These are phyloP conservation scores for Schoenoplectus triqueter DNA, from an alignment of 202 grass and related monocot species.

Conservation along the genomic window DNA sequence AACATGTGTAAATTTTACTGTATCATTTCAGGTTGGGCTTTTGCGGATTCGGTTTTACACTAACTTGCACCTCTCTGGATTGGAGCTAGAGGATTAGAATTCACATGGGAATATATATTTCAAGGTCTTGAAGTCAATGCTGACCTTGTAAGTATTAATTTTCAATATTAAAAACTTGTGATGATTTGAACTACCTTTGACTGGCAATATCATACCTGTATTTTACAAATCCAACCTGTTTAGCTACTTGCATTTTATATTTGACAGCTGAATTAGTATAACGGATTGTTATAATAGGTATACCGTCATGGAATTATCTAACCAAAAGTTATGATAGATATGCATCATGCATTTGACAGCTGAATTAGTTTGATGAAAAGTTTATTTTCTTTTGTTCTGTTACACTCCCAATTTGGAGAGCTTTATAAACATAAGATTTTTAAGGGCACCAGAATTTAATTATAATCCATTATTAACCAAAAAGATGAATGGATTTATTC, in stretches of 20 bases:
- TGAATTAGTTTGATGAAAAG: not conserved
- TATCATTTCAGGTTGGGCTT: conserved; percentile 85
- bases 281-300: not conserved
- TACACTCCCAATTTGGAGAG: not conserved
- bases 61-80: conserved; percentile 93
- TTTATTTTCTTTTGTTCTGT: not conserved
- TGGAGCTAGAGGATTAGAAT: conserved; percentile 94
- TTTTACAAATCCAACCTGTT: not conserved
- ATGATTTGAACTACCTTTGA: not conserved
- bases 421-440: not conserved
- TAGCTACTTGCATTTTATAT: conserved; percentile 12
- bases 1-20: not conserved
- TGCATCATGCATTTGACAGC: not conserved
- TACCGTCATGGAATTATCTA: no score
- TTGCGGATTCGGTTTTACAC: conserved; percentile 94
- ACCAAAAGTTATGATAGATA: no score
- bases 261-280: not conserved
- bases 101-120: conserved; percentile 97
- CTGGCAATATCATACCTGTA: not conserved
- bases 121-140: conserved; percentile 98
- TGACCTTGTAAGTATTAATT: conserved; percentile 67
- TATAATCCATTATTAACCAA: not conserved
- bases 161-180: not conserved
- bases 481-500: not conserved
- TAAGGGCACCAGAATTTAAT: conserved; percentile 5